A percentile compares a stretch with the other conserved stretches of the same genome.
Conservation (phyloP, 2,329 filamentous ascomycete genomes). For the Hypoxylon sp. region DNA sequence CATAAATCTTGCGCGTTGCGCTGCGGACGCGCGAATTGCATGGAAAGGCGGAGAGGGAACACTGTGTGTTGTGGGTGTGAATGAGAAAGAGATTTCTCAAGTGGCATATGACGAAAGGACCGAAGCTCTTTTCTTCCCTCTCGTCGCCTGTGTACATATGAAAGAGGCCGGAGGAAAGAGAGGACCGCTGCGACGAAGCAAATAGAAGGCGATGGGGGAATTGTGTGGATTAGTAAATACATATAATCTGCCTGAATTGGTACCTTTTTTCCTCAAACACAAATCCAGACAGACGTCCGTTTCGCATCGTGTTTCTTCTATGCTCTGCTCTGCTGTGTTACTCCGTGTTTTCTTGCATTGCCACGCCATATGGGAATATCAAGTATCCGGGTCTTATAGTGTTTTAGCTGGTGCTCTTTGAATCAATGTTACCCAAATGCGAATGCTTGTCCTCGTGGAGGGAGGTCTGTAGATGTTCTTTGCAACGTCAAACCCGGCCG, state of each 20-base stretch:
- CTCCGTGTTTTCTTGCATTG: no score
- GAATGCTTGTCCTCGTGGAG: no score
- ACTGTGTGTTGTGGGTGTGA: no score
- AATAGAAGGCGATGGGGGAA: not conserved
- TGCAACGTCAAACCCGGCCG: no score
- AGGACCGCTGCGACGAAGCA: conserved; percentile 8
- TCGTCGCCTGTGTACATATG: conserved; percentile 39
- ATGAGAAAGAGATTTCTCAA: conserved; percentile 9
- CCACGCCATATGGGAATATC: no score
- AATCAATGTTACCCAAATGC: no score
- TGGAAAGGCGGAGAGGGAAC: conserved; percentile 1
- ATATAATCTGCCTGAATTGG: conserved; percentile 42
- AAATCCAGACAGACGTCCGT: not conserved
- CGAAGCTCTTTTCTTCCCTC: not conserved
- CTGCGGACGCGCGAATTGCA: conserved; percentile 14
- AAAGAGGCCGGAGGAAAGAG: conserved; percentile 12
- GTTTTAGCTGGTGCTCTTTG: no score
- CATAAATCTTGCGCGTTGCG: conserved; percentile 27
- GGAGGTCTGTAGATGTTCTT: no score
- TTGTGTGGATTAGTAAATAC: conserved; percentile 34
- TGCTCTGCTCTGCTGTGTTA: no score
- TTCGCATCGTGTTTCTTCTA: not conserved
- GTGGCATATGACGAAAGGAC: not conserved
- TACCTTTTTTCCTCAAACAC: conserved; percentile 14
- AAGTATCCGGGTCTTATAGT: no score